Base-by-base conservation (phyloP, 2,329 filamentous ascomycete species). In the Pyricularia grisea region DNA sequence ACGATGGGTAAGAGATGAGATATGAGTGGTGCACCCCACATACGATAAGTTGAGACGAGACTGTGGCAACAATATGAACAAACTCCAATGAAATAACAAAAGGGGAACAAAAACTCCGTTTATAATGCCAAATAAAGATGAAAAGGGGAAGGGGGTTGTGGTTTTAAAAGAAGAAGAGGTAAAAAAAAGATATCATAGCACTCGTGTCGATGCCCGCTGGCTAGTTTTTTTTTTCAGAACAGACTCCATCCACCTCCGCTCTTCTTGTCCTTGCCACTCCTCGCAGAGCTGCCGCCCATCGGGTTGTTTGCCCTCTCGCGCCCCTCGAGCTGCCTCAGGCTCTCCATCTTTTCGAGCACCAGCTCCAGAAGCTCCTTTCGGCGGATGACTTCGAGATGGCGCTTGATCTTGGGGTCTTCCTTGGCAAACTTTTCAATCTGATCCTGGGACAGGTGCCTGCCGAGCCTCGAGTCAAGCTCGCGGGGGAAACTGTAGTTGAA, bases 401-500 rank as follows among this genome's bases (percentile, higher is more conserved):
- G 86, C 71, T 90, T 87, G 71, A 99, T 90, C 79, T 94, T 95
- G 23, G 93, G 91, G 76, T 99, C 96, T 79, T 99, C 95, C 68
- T 92, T 88, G 3, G 95, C 95, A 74, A 99, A 97, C 30, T 87
- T 87, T 77, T 99, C 94, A 5, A 98, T 87, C 75, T 98, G 90
- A 6, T 89, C 88, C 69, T 91, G 88, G 42, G 88, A 87, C 71
- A 97, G 84, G 74, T 93, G 90, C 30, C 93, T 88, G 65, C 94
- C 93, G 12, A 99, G 89, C 42, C 94, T 88, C 70, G 90, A 82
- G 78, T 99, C 95, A 14, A 99, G 86, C 77, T 97, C 93, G 58
- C 95, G 88, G 0, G 95, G 95, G 79, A 99, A 99, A 77, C 95
- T 93, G 81, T 97, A 97, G 81, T 97, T 97, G 78, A 98, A 99